These are phyloP conservation scores for Byssothecium circinans DNA, from an alignment of 2,329 filamentous ascomycete genomes.

Conservation along the genomic window DNA sequence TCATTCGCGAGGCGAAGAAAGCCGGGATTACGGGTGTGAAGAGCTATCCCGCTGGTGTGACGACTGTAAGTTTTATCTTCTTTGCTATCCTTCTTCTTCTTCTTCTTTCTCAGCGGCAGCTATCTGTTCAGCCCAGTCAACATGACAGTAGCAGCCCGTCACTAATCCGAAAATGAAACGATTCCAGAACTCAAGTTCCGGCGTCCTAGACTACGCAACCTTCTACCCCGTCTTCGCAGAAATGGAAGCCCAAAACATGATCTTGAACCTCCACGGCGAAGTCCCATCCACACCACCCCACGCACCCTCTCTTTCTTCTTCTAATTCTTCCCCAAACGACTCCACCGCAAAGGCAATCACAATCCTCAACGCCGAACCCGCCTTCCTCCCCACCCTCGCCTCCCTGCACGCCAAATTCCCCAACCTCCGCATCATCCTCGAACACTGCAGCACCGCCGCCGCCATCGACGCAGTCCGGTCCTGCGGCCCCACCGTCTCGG, in stretches of 20 bases:
- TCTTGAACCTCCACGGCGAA: conserved; percentile 95
- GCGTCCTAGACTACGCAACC: conserved; percentile 68
- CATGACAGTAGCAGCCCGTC: too few species aligned
- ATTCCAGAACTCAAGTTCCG: conserved; percentile 63
- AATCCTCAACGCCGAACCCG: conserved; percentile 68
- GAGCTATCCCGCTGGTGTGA: conserved; percentile 60
- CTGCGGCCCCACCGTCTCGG: conserved; percentile 76
- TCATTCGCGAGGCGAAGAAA: conserved; percentile 70
- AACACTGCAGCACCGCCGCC: conserved; percentile 86
- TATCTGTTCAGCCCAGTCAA: too few species aligned
- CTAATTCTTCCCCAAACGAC: conserved; percentile 2
- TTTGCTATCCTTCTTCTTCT: too few species aligned
- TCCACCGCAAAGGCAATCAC: conserved; percentile 31
- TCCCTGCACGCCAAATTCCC: conserved; percentile 76
- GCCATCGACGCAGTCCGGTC: conserved; percentile 75
- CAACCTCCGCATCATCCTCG: conserved; percentile 65
- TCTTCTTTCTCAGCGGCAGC: too few species aligned
- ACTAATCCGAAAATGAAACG: too few species aligned
- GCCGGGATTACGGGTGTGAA: conserved; percentile 75
- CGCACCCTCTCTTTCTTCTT: conserved; percentile 16
- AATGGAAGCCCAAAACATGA: conserved; percentile 80
- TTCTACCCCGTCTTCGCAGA: conserved; percentile 83
- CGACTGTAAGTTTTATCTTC: conserved; percentile 38
- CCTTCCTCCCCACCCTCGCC: conserved; percentile 78
- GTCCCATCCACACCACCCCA: conserved; percentile 57